phyloP scores from a whole-genome alignment of 345 rosid genomes.

The Syzygium aqueum region DNA sequence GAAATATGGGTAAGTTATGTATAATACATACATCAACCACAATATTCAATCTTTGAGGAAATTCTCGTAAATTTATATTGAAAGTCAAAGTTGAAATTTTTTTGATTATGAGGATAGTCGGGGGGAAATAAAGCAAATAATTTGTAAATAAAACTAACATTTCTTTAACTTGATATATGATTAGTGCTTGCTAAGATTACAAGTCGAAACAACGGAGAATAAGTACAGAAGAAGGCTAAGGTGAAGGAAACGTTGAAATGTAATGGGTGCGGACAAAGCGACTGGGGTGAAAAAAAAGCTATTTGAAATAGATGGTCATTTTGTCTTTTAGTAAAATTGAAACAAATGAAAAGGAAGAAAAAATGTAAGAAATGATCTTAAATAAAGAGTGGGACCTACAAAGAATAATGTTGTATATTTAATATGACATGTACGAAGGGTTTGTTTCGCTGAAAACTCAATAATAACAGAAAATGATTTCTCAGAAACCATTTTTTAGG shows the following conservation, averaged over 20 bases:
- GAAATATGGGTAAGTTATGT: neutral
- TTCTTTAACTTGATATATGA: neutral
- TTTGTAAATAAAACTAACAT: neutral
- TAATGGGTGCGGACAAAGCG: accelerated
- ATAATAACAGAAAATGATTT: no score
- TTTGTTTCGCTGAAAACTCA: no score
- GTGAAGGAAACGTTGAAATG: neutral
- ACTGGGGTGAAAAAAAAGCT: no score
- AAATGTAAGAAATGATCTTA: neutral
- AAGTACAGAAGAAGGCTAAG: neutral
- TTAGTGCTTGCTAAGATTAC: neutral
- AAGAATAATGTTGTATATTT: neutral
- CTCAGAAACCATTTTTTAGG: no score
- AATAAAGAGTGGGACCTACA: neutral
- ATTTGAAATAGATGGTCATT: neutral
- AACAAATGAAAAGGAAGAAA: neutral
- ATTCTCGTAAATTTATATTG: neutral
- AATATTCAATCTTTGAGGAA: neutral
- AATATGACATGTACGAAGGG: accelerated
- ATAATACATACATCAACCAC: neutral
- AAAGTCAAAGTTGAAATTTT: neutral
- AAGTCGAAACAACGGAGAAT: neutral
- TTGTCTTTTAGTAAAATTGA: neutral
- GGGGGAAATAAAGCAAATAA: neutral
- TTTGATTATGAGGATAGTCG: neutral